Conservation (phyloP, 345 rosid species). For the Gossypium raimondii region DNA sequence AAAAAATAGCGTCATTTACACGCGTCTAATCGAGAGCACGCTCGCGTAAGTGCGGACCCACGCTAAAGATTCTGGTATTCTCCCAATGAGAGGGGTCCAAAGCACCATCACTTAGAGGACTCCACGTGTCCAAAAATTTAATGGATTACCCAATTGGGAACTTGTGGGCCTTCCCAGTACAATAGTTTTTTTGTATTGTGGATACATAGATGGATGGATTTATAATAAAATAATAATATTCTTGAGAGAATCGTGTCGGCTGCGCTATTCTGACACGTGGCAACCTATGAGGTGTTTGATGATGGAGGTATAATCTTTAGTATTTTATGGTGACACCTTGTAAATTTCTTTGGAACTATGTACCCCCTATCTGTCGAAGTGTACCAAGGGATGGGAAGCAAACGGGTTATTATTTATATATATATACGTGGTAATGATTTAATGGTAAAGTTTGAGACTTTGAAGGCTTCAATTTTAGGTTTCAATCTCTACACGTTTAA, state of each 20-base stretch:
- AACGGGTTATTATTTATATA: no score
- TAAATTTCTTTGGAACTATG: background rate
- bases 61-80: conserved; percentile 13
- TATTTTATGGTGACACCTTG: background rate
- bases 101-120: conserved; percentile 14
- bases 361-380: background rate
- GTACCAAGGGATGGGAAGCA: background rate
- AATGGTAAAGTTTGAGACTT: no score
- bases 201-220: background rate
- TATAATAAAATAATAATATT: background rate
- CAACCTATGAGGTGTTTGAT: background rate
- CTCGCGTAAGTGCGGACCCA: conserved; percentile 17
- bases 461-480: no score
- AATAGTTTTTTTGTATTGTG: conserved; percentile 5
- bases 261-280: background rate
- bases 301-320: background rate
- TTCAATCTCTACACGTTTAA: no score
- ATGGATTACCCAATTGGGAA: conserved; percentile 18
- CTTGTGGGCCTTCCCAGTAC: conserved; percentile 11
- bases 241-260: background rate
- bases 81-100: conserved; percentile 4
- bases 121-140: conserved; percentile 4
- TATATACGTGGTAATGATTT: no score
- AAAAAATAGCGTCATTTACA: conserved; percentile 5
- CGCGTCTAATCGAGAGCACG: conserved; percentile 10